These are phyloP conservation scores for Dysphania ambrosioides DNA, from an alignment of 148 eudicot genomes.

Conservation along the genomic window DNA sequence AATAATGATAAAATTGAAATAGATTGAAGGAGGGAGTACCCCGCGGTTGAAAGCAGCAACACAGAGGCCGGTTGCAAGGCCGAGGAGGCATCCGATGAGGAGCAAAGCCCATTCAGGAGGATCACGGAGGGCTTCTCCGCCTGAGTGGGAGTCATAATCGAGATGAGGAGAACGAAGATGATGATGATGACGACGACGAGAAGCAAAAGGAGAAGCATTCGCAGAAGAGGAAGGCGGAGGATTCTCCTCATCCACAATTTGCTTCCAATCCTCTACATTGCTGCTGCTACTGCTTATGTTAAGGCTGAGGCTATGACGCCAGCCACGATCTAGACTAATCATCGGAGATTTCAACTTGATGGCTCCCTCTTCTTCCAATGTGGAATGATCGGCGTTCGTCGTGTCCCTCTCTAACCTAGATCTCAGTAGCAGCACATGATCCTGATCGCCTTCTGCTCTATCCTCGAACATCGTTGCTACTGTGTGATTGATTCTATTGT, in stretches of 20 bases:
- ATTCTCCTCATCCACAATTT: conserved; percentile 10
- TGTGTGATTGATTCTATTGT: no score
- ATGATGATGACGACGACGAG: conserved; percentile 14
- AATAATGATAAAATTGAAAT: no score
- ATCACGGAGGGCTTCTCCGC: conserved; percentile 44
- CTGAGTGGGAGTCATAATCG: conserved; percentile 21
- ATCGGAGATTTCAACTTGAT: conserved; percentile 10
- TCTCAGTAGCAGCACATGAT: background rate
- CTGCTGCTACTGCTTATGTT: no score
- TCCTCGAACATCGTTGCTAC: no score
- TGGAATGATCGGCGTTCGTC: background rate
- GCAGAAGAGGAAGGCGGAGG: conserved; percentile 13
- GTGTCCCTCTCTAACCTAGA: background rate
- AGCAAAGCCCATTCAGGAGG: conserved; percentile 98
- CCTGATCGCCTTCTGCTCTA: background rate
- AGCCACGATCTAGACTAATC: background rate
- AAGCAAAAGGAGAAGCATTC: background rate
- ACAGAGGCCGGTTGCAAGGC: conserved; percentile 92
- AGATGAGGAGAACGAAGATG: conserved; percentile 11
- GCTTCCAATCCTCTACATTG: conserved; percentile 4
- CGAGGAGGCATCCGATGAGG: conserved; percentile 85
- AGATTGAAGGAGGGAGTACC: conserved; percentile 28
- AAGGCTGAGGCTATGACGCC: no score
- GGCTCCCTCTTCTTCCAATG: background rate
- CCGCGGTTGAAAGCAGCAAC: conserved; percentile 88